Base-by-base conservation (phyloP, 805 yeast species). In the Schizosaccharomyces octosporus region DNA sequence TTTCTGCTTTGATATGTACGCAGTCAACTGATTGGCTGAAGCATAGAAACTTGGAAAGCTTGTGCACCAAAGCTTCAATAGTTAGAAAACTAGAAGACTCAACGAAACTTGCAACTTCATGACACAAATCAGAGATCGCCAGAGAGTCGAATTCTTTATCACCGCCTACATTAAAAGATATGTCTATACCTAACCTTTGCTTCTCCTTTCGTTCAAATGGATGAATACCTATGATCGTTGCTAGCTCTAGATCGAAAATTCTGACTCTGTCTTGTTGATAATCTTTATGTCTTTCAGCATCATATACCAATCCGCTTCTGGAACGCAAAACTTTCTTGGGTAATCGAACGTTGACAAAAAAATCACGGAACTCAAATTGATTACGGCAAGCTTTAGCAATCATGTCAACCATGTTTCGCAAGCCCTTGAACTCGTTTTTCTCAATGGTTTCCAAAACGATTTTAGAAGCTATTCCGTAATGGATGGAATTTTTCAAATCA, bases 221-320 rank as follows among this genome's bases (percentile, higher is more conserved):
- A 73, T 88, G 90, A 6, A 93, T 93, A 4, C 98, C 99, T 65
- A 93, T 85, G n/a, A 89, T 75, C 0, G 95, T 83, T 60, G 83
- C 75, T 19, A 87, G 71, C 59, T 76, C 75, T 45, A 89, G 70
- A 4, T 78, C 77, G 5, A 17, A 29, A 17, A 51, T 17, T 24
- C 9, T 6, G 36, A 51, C 32, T 11, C 57, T 21, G 27, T 51
- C 57, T 24, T 6, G 19, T 11, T 19, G 27, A 29, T 21, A 51
- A 7, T 24, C 7, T 11, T 7, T 21, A 19, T 21, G 19, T 6
- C 57, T 21, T 17, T 24, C 36, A 1, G 57, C 57, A 9, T 51
- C 6, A 51, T 51, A 51, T 21, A 17, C 19, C 13, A 51, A 21
- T 21, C 57, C 57, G n/a, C 19, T 29, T 21, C 27, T 29, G n/a